Evolutionary conservation across 805 yeast species (phyloP), one percentile per base, ranked within the genome.

Genomic region (Candida ponderosae): DNA sequence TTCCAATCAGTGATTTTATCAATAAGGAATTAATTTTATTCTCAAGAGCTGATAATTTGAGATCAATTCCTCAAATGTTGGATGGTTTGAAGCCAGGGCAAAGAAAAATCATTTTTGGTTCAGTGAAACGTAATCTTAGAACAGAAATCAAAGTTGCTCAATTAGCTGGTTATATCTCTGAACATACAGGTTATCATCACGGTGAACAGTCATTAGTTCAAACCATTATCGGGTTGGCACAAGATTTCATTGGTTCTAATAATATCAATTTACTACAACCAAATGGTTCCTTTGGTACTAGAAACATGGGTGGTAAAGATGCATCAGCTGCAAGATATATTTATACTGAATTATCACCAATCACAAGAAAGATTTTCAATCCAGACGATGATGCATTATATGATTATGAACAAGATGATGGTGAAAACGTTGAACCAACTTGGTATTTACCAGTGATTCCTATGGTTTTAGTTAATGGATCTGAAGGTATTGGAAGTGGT

Each of bases 401-500:
- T 48, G 72, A 69, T 0, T 90, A 90, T 57, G 66, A 87, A 40
- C 88, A 86, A 54, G 98, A 89, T 56, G 98, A 93, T 63, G 97
- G 87, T 50, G 80, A 76, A 44, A 79, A 90, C 0, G 95, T 90
- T 16, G 98, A 93, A 57, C 98, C 98, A 0, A 88, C 85, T 50
- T 87, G 94, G 88, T 93, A 87, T 59, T 66, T 86, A 30, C 98
- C 98, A 1, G 78, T 93, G n/a, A 49, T 93, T 29, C 98, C 98
- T 9, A 85, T 88, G 86, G 56, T 93, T n/a, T 68, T 93, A 43
- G 95, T 93, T 5, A 93, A 93, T 54, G 98, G 98, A 40, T 72
- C 90, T 8, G 98, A 93, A 61, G 98, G 98, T 65, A 93, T 93
- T 58, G 98, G 98, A 44, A 89, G 98, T 33, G 98, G 98, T 47